A percentile compares a stretch with the other conserved stretches of the same genome.
Conservation (phyloP, 139 green algal genomes). For the Trebouxia sp. region DNA sequence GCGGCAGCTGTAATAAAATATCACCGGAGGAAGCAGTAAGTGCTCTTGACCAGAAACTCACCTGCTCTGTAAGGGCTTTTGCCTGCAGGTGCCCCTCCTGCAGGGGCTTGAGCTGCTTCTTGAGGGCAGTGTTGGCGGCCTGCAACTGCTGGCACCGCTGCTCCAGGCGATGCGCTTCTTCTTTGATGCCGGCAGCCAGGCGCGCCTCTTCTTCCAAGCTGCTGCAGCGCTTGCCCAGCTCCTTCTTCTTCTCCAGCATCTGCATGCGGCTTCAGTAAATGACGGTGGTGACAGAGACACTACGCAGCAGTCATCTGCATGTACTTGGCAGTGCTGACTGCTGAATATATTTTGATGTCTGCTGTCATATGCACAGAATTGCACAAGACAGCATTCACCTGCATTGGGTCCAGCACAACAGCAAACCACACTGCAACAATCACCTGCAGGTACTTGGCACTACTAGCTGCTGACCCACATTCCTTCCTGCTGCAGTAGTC, state of each 20-base stretch:
- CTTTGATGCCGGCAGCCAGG: conserved; percentile 40
- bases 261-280: no score
- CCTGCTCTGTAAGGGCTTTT: conserved; percentile 3
- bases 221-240: conserved; percentile 28
- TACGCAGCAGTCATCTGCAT: not conserved
- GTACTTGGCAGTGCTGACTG: not conserved
- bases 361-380: not conserved
- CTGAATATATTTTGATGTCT: not conserved
- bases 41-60: no score
- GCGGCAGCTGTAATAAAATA: no score
- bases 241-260: conserved; percentile 46
- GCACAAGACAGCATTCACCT: not conserved
- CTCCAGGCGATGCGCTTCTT: conserved; percentile 51
- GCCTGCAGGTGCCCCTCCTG: not conserved
- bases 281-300: not conserved
- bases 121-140: conserved; percentile 16
- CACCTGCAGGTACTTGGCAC: no score
- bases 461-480: no score
- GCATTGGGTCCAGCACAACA: not conserved
- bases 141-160: conserved; percentile 44
- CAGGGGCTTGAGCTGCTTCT: conserved; percentile 24
- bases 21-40: no score
- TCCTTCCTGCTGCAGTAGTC: no score
- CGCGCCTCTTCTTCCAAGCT: conserved; percentile 38
- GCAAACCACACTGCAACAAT: not conserved